Conservation (phyloP, 1,139 yeast species). For the Kurtzmaniella quercitrusa region DNA sequence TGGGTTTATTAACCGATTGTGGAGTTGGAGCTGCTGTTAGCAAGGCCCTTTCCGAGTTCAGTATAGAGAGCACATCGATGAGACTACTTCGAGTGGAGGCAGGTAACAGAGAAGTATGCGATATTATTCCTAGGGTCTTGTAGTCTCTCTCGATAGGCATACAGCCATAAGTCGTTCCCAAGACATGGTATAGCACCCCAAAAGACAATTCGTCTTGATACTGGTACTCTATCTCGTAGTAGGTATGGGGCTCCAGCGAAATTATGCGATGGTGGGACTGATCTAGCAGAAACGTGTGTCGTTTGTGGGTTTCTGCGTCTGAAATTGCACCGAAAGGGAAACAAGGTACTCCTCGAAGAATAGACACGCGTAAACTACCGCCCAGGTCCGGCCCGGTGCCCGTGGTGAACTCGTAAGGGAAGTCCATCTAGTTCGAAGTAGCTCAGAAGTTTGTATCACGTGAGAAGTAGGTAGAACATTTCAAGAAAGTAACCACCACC, state of each 20-base stretch:
- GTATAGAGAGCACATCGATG: not conserved
- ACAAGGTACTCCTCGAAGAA: not conserved
- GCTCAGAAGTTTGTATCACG: not conserved
- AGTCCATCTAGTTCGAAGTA: not conserved
- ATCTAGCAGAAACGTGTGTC: not conserved
- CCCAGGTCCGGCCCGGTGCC: not conserved
- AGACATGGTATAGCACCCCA: constrained; percentile 1
- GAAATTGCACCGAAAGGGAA: not conserved
- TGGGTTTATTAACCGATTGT: not conserved
- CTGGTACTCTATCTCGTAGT: not conserved
- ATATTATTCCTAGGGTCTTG: not conserved
- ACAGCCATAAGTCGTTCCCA: not conserved
- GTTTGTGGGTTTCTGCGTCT: not conserved
- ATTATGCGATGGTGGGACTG: not conserved
- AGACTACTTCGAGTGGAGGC: not conserved
- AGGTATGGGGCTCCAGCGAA: not conserved
- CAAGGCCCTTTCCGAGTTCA: not conserved
- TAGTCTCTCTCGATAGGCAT: not conserved
- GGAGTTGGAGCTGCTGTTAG: not conserved
- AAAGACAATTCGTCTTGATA: not conserved
- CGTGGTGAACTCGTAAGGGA: not conserved
- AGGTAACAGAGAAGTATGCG: not conserved
- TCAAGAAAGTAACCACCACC: too few relatives aligned
- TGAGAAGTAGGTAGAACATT: not conserved
- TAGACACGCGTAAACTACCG: not conserved